Conservation (phyloP, 148 eudicot genomes). For the Rhododendron simsii region DNA sequence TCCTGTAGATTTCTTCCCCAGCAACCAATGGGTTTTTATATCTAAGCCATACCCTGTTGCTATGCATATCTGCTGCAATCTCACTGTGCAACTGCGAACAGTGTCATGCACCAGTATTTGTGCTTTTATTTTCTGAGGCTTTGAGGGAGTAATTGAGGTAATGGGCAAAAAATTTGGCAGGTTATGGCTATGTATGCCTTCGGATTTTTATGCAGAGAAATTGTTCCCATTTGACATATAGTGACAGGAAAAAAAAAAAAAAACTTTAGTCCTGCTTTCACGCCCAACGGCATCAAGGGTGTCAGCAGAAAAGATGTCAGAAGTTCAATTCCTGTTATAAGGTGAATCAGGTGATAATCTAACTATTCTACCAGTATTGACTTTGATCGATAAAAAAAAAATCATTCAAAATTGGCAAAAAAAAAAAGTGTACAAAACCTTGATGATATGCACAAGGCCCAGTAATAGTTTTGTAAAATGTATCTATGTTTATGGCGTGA, state of each 20-base stretch:
- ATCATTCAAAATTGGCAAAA: neutral
- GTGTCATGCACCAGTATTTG: neutral
- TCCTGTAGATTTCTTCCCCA: slow-evolving; percentile 7
- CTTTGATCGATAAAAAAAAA: no score
- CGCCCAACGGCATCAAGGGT: no score
- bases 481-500: neutral
- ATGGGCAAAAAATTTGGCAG: slow-evolving; percentile 15
- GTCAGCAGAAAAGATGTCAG: neutral
- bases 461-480: neutral
- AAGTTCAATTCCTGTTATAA: no score
- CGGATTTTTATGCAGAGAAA: slow-evolving; percentile 7
- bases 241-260: neutral
- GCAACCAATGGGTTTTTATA: slow-evolving; percentile 8
- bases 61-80: slow-evolving; percentile 1
- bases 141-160: slow-evolving; percentile 4
- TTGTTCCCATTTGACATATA: slow-evolving; percentile 9
- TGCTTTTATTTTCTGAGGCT: neutral
- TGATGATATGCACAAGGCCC: neutral
- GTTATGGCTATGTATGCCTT: slow-evolving; percentile 11
- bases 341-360: neutral
- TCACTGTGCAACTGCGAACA: neutral
- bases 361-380: neutral
- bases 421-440: neutral
- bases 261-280: neutral
- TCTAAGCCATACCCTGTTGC: slow-evolving; percentile 16